phyloP scores from a whole-genome alignment of 1,139 yeast genomes.

The Taphrina deformans region DNA sequence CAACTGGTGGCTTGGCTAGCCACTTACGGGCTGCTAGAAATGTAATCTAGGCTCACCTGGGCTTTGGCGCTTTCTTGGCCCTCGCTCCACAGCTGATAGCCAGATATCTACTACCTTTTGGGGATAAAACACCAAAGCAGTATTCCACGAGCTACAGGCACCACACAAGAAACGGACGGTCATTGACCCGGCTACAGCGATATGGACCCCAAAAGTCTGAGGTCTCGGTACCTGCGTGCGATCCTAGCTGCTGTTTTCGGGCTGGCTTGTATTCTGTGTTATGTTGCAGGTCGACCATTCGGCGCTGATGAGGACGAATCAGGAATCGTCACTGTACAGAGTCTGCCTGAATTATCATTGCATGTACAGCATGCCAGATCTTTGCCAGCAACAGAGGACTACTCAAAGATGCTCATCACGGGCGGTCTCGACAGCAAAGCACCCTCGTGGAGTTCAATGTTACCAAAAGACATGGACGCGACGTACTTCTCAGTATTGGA shows the following conservation, averaged over 20 bases:
- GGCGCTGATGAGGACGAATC: neutral
- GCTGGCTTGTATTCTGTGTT: neutral
- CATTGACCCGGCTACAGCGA: too few relatives aligned
- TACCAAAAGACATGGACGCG: neutral
- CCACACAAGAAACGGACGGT: too few relatives aligned
- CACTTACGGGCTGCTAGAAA: neutral
- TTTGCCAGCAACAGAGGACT: neutral
- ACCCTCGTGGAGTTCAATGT: neutral
- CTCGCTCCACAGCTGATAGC: neutral
- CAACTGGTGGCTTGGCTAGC: too few relatives aligned
- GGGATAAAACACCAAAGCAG: too few relatives aligned
- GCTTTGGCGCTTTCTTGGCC: neutral
- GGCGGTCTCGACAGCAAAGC: constrained; percentile 8
- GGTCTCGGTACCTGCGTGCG: neutral
- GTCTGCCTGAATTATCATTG: neutral
- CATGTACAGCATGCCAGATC: neutral
- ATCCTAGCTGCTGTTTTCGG: neutral
- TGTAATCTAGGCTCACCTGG: neutral
- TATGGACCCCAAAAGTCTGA: neutral
- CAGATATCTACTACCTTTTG: too few relatives aligned
- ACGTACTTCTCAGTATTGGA: constrained; percentile 1
- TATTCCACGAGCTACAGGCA: too few relatives aligned
- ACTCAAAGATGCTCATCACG: neutral
- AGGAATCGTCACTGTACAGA: neutral
- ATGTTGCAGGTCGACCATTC: neutral